Evolutionary conservation across 2,329 filamentous ascomycete genomes (phyloP), one percentile per base, ranked within the genome.

Genomic region (Xylariaceae sp.): DNA sequence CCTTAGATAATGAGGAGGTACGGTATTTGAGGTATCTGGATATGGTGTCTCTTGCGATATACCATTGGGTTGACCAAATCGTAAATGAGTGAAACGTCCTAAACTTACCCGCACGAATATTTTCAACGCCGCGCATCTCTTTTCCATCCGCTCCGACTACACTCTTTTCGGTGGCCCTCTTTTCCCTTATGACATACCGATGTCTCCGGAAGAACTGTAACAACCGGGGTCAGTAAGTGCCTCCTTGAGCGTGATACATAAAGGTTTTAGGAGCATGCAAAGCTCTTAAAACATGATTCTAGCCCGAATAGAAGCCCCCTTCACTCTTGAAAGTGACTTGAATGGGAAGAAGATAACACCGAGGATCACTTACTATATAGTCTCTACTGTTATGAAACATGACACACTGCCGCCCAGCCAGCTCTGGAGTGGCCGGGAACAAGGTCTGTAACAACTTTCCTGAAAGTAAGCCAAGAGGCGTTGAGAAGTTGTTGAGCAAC

Each of bases 401-500:
- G 7, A 97, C 87, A 1, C 97, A 93, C 70, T 97, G 93, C 21
- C 94, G 82, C 4, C 94, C 94, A 65, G 89, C 82, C 5, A 98
- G 79, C 67, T 98, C 91, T 0, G 95, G 94, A 39, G 86, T 84
- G 0, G 88, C 84, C 0, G 94, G 95, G 75, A 92, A 95, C 3
- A 96, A 75, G 0, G 83, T 86, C 62, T 89, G 84, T 78, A 99
- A 95, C 1, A 97, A 79, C 68, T 92, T 88, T 7, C 93, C 94
- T 0, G 93, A 92, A 34, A 98, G 79, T 8, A 96, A 80, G 76
- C 95, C 95, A 1, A 99, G 82, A 0, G 94, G 92, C 0, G 95
- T 99, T 68, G 90, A 89, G 81, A 99, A 99, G 72, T 95, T 94
- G 76, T 98, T 98, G 48, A 97, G 82, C 31, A 96, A 73, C 83